Conservation (phyloP, 768 basidiomycete genomes). For the Gloeostereum incarnatum region DNA sequence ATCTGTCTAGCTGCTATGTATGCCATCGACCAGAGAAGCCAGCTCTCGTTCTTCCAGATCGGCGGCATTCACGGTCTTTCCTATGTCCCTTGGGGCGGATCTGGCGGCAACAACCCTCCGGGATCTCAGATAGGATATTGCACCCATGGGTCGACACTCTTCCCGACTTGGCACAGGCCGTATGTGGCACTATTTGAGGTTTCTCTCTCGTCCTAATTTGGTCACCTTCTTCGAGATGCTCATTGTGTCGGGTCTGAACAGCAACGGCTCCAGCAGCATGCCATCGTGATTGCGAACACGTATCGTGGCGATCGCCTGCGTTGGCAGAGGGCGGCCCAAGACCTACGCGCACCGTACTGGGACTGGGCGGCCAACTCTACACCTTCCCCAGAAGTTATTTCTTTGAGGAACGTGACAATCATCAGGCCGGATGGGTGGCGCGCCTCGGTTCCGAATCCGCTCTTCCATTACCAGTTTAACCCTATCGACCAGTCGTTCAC, state of each 20-base stretch:
- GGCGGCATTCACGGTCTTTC: conserved; percentile 46
- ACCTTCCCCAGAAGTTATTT: conserved; percentile 30
- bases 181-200: conserved; percentile 45
- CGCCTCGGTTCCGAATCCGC: conserved; percentile 21
- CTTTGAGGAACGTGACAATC: no score
- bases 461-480: conserved; percentile 24
- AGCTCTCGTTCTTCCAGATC: conserved; percentile 33
- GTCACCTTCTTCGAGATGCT: background rate
- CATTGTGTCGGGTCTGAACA: conserved; percentile 11
- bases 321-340: conserved; percentile 24
- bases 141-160: conserved; percentile 41
- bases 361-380: conserved; percentile 35
- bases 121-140: conserved; percentile 38
- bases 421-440: no score
- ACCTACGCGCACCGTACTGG: conserved; percentile 37
- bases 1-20: conserved; percentile 19
- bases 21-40: conserved; percentile 16
- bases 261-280: conserved; percentile 37
- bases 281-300: conserved; percentile 27
- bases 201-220: no score
- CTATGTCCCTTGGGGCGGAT: conserved; percentile 31
- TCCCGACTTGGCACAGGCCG: conserved; percentile 50
- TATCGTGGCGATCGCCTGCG: conserved; percentile 21
- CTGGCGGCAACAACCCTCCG: conserved; percentile 16
- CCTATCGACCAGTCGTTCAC: conserved; percentile 21